Conservation (phyloP, 164 flowering plant genomes). For the Stephania cephalantha region DNA sequence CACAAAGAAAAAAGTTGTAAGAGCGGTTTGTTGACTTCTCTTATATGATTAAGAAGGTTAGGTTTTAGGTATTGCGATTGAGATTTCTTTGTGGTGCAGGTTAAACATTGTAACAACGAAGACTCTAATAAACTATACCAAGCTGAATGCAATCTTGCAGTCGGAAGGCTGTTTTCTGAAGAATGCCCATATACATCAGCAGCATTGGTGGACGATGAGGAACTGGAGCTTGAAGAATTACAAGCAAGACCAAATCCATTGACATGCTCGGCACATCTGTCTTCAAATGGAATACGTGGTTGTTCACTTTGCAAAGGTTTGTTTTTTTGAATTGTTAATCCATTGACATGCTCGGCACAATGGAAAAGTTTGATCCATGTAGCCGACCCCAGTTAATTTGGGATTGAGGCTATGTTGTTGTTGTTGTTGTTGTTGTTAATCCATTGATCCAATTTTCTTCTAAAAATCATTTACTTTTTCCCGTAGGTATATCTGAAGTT, state of each 20-base stretch:
- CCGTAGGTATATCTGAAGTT: background rate
- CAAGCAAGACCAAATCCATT: slow-evolving; percentile 60
- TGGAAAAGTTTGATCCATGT: too few species aligned
- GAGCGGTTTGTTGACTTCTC: background rate
- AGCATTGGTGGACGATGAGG: slow-evolving; percentile 77
- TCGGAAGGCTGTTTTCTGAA: slow-evolving; percentile 29
- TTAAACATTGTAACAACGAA: slow-evolving; percentile 20
- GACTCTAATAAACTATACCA: slow-evolving; percentile 26
- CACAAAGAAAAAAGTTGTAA: slow-evolving; percentile 48
- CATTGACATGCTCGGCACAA: too few species aligned
- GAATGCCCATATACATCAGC: slow-evolving; percentile 28
- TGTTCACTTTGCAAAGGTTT: slow-evolving; percentile 92
- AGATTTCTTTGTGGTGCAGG: slow-evolving; percentile 28
- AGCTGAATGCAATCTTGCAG: slow-evolving; percentile 60
- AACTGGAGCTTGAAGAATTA: slow-evolving; percentile 74
- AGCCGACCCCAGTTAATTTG: too few species aligned
- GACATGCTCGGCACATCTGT: slow-evolving; percentile 59
- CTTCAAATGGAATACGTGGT: slow-evolving; percentile 38
- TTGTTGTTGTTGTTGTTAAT: too few species aligned
- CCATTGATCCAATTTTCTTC: background rate
- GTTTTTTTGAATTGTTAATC: slow-evolving; percentile 1
- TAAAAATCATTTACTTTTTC: background rate
- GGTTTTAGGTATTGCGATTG: background rate
- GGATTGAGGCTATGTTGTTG: too few species aligned
- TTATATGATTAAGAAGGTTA: slow-evolving; percentile 6